Percentiles rank a stretch among this genome's conserved stretches.
Evolutionary conservation across 2,329 filamentous ascomycete genomes (phyloP).

Genomic region (Aspergillus sp.): DNA sequence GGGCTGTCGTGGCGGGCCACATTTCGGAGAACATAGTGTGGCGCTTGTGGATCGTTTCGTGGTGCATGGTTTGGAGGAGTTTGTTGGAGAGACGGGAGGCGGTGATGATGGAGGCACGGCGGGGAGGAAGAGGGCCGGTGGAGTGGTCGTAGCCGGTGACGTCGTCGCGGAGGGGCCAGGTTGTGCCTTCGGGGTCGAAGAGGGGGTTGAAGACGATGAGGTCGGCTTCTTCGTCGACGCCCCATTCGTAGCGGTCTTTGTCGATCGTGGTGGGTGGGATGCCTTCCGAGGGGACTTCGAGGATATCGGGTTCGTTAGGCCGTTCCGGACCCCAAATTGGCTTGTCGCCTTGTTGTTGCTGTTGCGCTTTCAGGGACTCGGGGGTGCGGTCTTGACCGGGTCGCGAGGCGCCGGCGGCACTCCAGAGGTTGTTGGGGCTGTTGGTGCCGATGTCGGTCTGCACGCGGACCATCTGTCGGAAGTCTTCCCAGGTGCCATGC

Average conservation of each 20-base stretch:
- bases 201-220: slow-evolving; percentile 89
- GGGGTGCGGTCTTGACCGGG: slow-evolving; percentile 23
- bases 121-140: slow-evolving; percentile 59
- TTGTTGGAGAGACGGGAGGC: slow-evolving; percentile 78
- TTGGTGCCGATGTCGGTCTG: slow-evolving; percentile 71
- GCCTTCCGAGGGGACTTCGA: slow-evolving; percentile 72
- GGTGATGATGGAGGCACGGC: slow-evolving; percentile 86
- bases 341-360: slow-evolving; percentile 54
- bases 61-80: slow-evolving; percentile 84
- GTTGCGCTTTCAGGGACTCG: slow-evolving; percentile 29
- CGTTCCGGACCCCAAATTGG: slow-evolving; percentile 83
- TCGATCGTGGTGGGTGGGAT: slow-evolving; percentile 71
- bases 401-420: slow-evolving; percentile 48
- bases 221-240: slow-evolving; percentile 86
- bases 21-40: slow-evolving; percentile 95
- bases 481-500: slow-evolving; percentile 78
- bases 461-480: slow-evolving; percentile 73
- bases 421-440: slow-evolving; percentile 68
- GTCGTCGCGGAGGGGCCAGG: slow-evolving; percentile 78
- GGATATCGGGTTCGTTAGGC: slow-evolving; percentile 68
- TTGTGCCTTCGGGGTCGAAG: slow-evolving; percentile 84
- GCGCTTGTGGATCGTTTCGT: slow-evolving; percentile 79
- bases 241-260: slow-evolving; percentile 81
- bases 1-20: slow-evolving; percentile 85
- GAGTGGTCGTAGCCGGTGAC: slow-evolving; percentile 79